Evolutionary conservation across 2,329 filamentous ascomycete genomes (phyloP).

Genomic region (Epichloe festucae): DNA sequence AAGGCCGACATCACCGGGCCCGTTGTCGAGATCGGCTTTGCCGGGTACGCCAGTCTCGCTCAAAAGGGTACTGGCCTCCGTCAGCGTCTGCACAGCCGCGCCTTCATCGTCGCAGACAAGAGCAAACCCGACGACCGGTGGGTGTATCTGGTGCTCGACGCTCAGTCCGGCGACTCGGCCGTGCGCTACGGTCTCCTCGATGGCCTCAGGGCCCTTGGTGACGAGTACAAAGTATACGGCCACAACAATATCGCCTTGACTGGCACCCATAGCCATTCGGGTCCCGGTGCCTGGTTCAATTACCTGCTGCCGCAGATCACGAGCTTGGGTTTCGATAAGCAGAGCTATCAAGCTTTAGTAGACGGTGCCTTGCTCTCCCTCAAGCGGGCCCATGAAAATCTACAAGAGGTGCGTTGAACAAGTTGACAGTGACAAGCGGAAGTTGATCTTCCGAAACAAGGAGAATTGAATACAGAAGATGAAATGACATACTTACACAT

Average conservation of each 20-base stretch:
- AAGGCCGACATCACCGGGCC: slow-evolving; percentile 54
- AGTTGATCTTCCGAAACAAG: too few species aligned
- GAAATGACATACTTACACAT: background rate
- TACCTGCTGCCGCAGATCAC: slow-evolving; percentile 89
- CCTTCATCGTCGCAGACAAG: slow-evolving; percentile 71
- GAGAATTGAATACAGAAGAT: background rate
- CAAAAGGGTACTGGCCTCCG: slow-evolving; percentile 78
- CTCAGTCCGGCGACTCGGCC: slow-evolving; percentile 78
- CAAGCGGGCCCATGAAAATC: slow-evolving; percentile 53
- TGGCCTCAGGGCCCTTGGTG: slow-evolving; percentile 54
- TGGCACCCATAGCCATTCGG: slow-evolving; percentile 86
- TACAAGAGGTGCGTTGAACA: slow-evolving; percentile 26
- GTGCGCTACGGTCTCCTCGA: slow-evolving; percentile 77
- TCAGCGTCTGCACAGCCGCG: slow-evolving; percentile 76
- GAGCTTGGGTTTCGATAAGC: slow-evolving; percentile 69
- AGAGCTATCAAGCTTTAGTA: slow-evolving; percentile 82
- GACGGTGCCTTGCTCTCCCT: slow-evolving; percentile 76
- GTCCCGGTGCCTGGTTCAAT: slow-evolving; percentile 87
- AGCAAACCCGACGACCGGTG: slow-evolving; percentile 57
- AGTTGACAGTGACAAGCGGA: slow-evolving; percentile 2
- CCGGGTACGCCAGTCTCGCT: slow-evolving; percentile 78
- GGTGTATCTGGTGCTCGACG: slow-evolving; percentile 79
- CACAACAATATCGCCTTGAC: slow-evolving; percentile 78
- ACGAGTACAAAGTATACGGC: slow-evolving; percentile 61
- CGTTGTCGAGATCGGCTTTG: slow-evolving; percentile 80